Evolutionary conservation across 371 early-diverging fungal genomes (phyloP), one percentile per base, ranked within the genome.

Genomic region (Mucor plumbeus): DNA sequence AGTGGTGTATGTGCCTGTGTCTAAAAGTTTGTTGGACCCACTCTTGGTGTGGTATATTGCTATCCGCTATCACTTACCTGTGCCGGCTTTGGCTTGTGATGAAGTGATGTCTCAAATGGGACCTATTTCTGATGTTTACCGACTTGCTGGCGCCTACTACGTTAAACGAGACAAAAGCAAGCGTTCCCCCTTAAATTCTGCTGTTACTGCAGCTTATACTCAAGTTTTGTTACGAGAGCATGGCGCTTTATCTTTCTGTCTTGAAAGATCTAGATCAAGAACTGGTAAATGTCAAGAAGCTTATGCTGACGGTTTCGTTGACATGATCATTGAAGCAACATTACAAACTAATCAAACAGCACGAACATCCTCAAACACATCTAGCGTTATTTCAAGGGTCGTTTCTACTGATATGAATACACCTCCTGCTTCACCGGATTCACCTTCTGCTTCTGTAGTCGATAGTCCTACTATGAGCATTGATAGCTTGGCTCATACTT

Each of bases 41-140:
- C 67, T 84, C 6, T 26, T 84, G 38, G 74, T 84, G 5, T 84
- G 84, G 84, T 84, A 80, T 41, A 73, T 84, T 58, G 73, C 81
- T 3, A 77, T 84, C 34, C 80, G 81, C 13, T 84, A 80, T 50
- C 75, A 78, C 3, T 50, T 84, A 14, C 84, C 84, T 41, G 84
- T 84, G 11, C 84, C 84, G 8, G 76, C 84, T 8, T 62, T 84
- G 9, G 80, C 76, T 1, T 84, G 81, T 60, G 84, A 84, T 65
- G 84, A 84, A 67, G 70, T 65, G 1, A 71, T 79, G 54, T 73
- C 73, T 31, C 78, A 76, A 54, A 60, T 81, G 50, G 84, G 84
- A 3, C 77, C 84, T 5, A 67, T 84, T 13, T 79, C 81, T 7
- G 84, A 84, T 59, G 69, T 84, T 13, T 78, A 81, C 57, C 76